phyloP scores from a whole-genome alignment of 768 basidiomycete genomes.

The Phlebiopsis flavidoalba region DNA sequence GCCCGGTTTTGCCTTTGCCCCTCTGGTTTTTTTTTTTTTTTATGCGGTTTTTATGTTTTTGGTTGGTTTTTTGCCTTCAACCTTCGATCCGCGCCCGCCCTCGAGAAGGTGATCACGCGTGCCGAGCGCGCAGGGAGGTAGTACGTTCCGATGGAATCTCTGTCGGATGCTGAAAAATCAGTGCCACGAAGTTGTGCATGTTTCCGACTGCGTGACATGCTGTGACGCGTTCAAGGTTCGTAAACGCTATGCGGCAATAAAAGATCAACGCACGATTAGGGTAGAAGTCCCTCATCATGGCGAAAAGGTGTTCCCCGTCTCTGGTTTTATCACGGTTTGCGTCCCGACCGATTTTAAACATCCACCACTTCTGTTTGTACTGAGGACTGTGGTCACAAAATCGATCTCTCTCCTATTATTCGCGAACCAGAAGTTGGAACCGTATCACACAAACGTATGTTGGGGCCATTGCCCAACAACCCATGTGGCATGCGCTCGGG shows the following conservation, averaged over 20 bases:
- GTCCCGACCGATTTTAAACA: slow-evolving; percentile 16
- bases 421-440: not conserved
- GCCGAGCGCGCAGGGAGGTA: too few relatives aligned
- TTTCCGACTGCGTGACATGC: slow-evolving; percentile 9
- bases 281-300: slow-evolving; percentile 14
- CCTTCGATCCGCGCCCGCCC: too few relatives aligned
- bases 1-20: too few relatives aligned
- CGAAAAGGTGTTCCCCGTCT: slow-evolving; percentile 15
- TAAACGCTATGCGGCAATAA: slow-evolving; percentile 3
- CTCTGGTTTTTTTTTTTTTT: too few relatives aligned
- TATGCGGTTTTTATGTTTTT: too few relatives aligned
- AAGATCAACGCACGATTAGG: slow-evolving; percentile 14
- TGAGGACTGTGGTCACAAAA: slow-evolving; percentile 11
- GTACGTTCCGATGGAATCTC: too few relatives aligned
- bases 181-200: not conserved
- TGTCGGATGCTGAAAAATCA: too few relatives aligned
- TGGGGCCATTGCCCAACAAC: slow-evolving; percentile 10
- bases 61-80: too few relatives aligned
- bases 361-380: slow-evolving; percentile 16
- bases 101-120: too few relatives aligned
- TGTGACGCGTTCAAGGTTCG: slow-evolving; percentile 17
- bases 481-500: slow-evolving; percentile 10
- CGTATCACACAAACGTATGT: not conserved
- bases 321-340: slow-evolving; percentile 22
- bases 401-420: not conserved